Evolutionary conservation across 441 rosid genomes (phyloP), one percentile per base, ranked within the genome.

Genomic region (Dalechampia spathulata): DNA sequence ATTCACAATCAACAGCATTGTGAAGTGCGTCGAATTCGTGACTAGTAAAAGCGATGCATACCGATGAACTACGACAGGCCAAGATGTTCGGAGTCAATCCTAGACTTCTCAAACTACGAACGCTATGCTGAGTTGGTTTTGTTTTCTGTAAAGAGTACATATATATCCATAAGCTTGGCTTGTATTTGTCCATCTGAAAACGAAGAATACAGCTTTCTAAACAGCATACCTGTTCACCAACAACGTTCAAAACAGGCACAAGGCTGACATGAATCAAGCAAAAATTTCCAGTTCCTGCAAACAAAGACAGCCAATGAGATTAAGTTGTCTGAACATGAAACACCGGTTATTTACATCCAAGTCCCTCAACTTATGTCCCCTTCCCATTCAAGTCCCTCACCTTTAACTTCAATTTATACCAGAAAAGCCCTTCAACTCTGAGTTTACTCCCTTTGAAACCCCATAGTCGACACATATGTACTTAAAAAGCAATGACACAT

Each of bases 191-290:
- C n/a, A n/a, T n/a, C n/a, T n/a, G n/a, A n/a, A n/a, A n/a, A n/a
- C 34, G 8, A 34, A 38, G 9, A 17, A n/a, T n/a, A n/a, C n/a
- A n/a, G n/a, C n/a, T n/a, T n/a, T n/a, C n/a, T n/a, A 22, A 16
- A 28, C 26, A 13, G n/a, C 23, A 36, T 79, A 86, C 97, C 87
- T 92, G 97, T 76, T 89, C 97, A 32, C 99, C 99, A 56, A 93
- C 99, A 67, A 81, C 97, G 75, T 68, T 89, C 57, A 92, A 48
- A 56, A 89, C 96, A 63, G 99, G 99, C 43, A 92, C 96, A 59
- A 92, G 96, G 73, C 97, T 89, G 67, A 92, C 99, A 72, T 92
- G 99, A 75, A 92, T 74, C 80, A 89, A 77, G 78, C 97, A 92
- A 46, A 86, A 83, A 71, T 86, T 86, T 14, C 83, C 96, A 70